Evolutionary conservation across 2,329 filamentous ascomycete genomes (phyloP), one percentile per base, ranked within the genome.

Genomic region (Aaosphaeria pasadenensis): DNA sequence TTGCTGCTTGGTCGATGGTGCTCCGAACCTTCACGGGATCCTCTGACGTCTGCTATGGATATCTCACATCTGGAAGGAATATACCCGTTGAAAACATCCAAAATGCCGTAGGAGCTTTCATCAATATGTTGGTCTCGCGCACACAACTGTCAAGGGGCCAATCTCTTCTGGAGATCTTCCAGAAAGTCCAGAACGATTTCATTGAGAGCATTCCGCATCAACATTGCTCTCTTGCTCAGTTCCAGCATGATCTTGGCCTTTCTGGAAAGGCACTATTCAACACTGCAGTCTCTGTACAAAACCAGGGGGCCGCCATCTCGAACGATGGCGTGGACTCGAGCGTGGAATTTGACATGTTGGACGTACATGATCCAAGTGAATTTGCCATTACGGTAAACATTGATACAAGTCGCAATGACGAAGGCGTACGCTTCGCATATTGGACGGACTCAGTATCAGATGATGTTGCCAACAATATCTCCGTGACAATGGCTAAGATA

Each of bases 51-150:
- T 69, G 66, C 47, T 71, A 69, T 38, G 67, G 66, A 6, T 71
- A 71, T 42, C 55, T 70, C 7, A 67, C 67, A 2, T 67, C 67
- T 1, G 67, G 67, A 7, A 65, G 68, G 7, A 76, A 80, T 54
- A 65, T 74, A 11, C 72, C 74, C 3, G 61, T 80, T 6, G 59
- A 69, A 5, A 70, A 69, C 2, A 74, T 80, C 7, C 67, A 77
- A 42, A 68, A 73, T 29, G 72, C 73, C 17, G 72, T 78, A 39
- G 77, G 77, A 1, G 64, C 73, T 4, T 72, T 74, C 47, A 71
- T 76, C 48, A 74, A 72, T 48, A 75, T 74, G 64, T 47, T 66
- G 31, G 63, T 66, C 11, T 63, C 56, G 11, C 58, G 64, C 3
- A 45, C 58, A 11, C 42, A 51, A 3, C 32, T 68, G 6, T 47